These are phyloP conservation scores for Cubamyces sp. DNA, from an alignment of 768 basidiomycete species.

Conservation along the genomic window DNA sequence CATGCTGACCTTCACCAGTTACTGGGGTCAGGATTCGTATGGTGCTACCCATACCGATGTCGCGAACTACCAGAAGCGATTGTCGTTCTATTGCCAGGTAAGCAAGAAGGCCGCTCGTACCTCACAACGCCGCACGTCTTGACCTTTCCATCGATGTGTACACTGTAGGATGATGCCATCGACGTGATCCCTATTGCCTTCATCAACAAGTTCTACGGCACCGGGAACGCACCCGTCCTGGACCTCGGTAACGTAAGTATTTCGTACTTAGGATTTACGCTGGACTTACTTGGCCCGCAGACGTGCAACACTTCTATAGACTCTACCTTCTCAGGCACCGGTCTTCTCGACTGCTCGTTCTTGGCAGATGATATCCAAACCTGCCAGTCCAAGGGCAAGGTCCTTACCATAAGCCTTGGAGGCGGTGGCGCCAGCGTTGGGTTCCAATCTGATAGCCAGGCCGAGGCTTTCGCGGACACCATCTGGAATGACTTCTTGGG, in stretches of 20 bases:
- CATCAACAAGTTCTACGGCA: conserved; percentile 64
- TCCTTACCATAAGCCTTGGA: conserved; percentile 50
- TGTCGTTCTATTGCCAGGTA: conserved; percentile 69
- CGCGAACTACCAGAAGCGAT: conserved; percentile 60
- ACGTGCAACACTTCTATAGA: conserved; percentile 47
- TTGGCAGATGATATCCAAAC: conserved; percentile 47
- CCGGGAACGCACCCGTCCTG: conserved; percentile 63
- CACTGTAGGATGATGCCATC: conserved; percentile 59
- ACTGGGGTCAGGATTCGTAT: conserved; percentile 80
- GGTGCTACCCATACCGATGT: conserved; percentile 57
- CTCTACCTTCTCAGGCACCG: conserved; percentile 46
- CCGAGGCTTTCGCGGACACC: conserved; percentile 39
- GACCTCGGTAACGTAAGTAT: conserved; percentile 67
- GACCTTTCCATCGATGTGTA: neutral
- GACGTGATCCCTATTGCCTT: conserved; percentile 76
- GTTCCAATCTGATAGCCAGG: conserved; percentile 44
- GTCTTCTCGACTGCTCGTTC: conserved; percentile 43
- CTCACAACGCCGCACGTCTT: conserved; percentile 1
- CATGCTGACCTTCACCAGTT: conserved; percentile 41
- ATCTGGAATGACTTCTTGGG: conserved; percentile 54
- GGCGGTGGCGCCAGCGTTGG: conserved; percentile 46
- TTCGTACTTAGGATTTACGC: neutral
- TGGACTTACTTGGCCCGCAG: conserved; percentile 29
- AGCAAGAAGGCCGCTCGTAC: neutral
- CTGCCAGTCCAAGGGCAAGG: conserved; percentile 51